Conservation (phyloP, 768 basidiomycete genomes). For the Glaciozyma antarctica region DNA sequence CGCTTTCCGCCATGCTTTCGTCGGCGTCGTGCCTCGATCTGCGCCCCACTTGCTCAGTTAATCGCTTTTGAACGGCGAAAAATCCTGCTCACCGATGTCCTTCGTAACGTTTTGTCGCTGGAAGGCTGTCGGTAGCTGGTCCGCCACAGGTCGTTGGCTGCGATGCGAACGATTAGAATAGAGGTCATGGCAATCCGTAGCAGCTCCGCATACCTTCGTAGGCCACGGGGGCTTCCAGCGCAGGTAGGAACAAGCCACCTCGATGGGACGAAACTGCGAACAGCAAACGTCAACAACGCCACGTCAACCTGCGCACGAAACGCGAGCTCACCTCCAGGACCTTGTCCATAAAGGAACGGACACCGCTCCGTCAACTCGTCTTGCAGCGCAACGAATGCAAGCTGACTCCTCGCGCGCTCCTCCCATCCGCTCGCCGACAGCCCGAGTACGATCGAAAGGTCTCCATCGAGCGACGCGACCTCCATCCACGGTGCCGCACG, state of each 20-base stretch:
- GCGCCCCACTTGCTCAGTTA: too few species aligned
- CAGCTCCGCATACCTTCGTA: not conserved
- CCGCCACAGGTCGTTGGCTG: too few species aligned
- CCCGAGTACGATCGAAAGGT: conserved; percentile 54
- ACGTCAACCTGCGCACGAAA: too few species aligned
- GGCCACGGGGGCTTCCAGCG: not conserved
- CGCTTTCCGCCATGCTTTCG: not conserved
- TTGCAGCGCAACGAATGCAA: conserved; percentile 58
- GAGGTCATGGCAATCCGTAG: too few species aligned
- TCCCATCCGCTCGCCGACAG: conserved; percentile 53
- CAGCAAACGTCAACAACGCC: not conserved
- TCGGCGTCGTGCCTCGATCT: not conserved
- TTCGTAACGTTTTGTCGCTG: too few species aligned
- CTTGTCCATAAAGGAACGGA: conserved; percentile 11
- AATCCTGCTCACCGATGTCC: too few species aligned
- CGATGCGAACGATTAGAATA: too few species aligned
- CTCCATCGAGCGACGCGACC: conserved; percentile 24
- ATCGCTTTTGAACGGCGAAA: too few species aligned
- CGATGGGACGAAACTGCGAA: not conserved
- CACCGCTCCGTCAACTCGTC: conserved; percentile 54
- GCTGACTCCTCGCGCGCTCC: conserved; percentile 49
- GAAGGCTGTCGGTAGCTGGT: too few species aligned
- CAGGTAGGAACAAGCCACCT: conserved; percentile 6
- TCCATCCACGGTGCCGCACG: conserved; percentile 28
- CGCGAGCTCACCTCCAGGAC: not conserved